Evolutionary conservation across 352 stramenopile species (phyloP).

Genomic region (Thraustotheca clavata): DNA sequence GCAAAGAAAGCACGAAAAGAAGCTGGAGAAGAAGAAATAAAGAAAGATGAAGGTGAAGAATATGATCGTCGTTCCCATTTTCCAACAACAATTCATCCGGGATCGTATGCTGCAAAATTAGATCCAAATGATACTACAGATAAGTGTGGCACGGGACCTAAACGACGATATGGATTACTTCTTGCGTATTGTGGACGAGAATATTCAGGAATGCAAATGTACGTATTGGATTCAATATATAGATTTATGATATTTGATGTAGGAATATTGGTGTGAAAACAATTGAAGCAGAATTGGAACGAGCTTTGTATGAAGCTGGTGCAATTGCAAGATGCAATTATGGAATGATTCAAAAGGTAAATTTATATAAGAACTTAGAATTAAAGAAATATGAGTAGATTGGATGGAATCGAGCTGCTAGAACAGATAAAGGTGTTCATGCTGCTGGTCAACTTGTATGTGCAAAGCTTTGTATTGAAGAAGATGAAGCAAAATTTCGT

Average conservation of each 20-base stretch:
- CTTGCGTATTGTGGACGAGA: conserved; percentile 84
- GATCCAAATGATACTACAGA: conserved; percentile 10
- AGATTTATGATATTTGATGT: neutral
- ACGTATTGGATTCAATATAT: conserved; percentile 3
- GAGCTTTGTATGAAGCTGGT: conserved; percentile 78
- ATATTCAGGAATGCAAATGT: conserved; percentile 88
- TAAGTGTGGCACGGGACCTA: conserved; percentile 22
- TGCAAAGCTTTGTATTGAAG: conserved; percentile 76
- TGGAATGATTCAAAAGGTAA: conserved; percentile 77
- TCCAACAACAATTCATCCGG: conserved; percentile 53
- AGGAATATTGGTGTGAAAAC: conserved; percentile 84
- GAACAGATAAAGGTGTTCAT: conserved; percentile 89
- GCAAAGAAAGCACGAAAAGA: conserved; percentile 26
- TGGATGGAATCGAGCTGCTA: conserved; percentile 78
- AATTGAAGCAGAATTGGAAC: conserved; percentile 86
- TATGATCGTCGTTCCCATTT: conserved; percentile 48
- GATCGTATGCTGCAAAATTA: conserved; percentile 63
- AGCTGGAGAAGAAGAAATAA: conserved; percentile 16
- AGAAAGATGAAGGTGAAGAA: conserved; percentile 24
- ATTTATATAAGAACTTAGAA: neutral
- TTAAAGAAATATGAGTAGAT: conserved; percentile 31
- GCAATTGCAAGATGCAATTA: conserved; percentile 85
- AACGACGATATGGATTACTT: conserved; percentile 74
- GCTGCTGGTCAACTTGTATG: conserved; percentile 77
- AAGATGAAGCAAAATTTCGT: conserved; percentile 50